Conservation (phyloP, 2,329 filamentous ascomycete species). For the Botrytis aclada region DNA sequence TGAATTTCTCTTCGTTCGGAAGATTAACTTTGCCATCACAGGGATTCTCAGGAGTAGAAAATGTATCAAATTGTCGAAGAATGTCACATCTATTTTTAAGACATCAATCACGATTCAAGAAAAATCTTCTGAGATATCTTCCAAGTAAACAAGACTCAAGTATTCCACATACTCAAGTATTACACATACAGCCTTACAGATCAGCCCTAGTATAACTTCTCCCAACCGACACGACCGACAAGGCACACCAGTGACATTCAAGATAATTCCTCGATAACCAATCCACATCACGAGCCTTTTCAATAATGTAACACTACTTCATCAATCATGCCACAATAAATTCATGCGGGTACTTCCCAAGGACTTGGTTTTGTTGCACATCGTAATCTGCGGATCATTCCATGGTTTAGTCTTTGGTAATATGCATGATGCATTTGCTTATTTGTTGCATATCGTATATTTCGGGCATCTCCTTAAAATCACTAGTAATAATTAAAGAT, state of each 20-base stretch:
- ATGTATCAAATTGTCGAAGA: background rate
- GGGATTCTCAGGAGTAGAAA: background rate
- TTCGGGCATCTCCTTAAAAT: background rate
- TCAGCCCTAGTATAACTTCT: background rate
- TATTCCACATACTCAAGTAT: background rate
- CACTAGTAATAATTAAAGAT: background rate
- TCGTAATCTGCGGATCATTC: conserved; percentile 14
- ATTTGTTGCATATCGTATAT: background rate
- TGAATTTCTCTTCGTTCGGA: too few relatives aligned
- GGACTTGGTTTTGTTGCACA: conserved; percentile 6
- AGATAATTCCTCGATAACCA: background rate
- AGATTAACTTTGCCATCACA: too few relatives aligned
- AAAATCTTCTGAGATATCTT: too few relatives aligned
- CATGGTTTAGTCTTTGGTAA: conserved; percentile 2
- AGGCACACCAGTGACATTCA: conserved; percentile 5
- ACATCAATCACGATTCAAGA: background rate
- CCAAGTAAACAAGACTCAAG: background rate
- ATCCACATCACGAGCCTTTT: background rate
- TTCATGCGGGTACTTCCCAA: background rate
- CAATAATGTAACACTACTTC: background rate
- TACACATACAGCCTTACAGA: background rate
- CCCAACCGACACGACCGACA: background rate
- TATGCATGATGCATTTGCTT: background rate
- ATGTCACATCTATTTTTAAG: background rate
- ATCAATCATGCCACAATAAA: background rate